Conservation (phyloP, 441 rosid genomes). For the Arabidopsis lyrata region DNA sequence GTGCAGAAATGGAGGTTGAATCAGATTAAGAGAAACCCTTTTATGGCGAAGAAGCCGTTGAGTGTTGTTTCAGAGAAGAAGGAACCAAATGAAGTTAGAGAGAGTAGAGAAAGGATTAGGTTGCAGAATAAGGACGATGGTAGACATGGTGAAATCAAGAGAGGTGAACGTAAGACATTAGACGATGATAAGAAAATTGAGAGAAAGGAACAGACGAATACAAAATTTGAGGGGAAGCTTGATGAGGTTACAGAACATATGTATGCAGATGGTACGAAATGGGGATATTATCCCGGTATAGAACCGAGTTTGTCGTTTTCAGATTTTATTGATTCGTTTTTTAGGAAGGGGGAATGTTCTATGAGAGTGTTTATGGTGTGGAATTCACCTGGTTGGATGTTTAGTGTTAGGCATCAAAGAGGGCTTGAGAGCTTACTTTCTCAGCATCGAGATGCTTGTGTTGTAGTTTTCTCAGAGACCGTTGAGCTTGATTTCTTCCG, state of each 20-base stretch:
- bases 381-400: conserved; percentile 98
- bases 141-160: conserved; percentile 50
- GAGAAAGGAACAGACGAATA: conserved; percentile 29
- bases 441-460: conserved; percentile 83
- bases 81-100: conserved; percentile 26
- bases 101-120: conserved; percentile 36
- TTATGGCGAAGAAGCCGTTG: conserved; percentile 62
- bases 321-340: conserved; percentile 74
- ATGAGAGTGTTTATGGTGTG: conserved; percentile 88
- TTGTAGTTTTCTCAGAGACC: conserved; percentile 84
- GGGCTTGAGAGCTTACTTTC: conserved; percentile 88
- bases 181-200: conserved; percentile 41
- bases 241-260: conserved; percentile 60
- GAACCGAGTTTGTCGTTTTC: conserved; percentile 72
- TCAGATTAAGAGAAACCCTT: conserved; percentile 69
- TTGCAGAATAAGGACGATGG: conserved; percentile 38
- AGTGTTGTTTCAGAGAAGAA: conserved; percentile 48
- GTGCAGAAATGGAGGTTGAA: conserved; percentile 74
- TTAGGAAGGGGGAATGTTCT: conserved; percentile 60
- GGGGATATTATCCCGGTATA: conserved; percentile 93
- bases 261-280: conserved; percentile 90
- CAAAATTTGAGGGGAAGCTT: conserved; percentile 36
- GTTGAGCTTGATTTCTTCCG: conserved; percentile 89
- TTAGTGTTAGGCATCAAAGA: conserved; percentile 86
- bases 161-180: conserved; percentile 66